Evolutionary conservation across 2,329 filamentous ascomycete genomes (phyloP).

Genomic region (Rhynchosporium agropyri): DNA sequence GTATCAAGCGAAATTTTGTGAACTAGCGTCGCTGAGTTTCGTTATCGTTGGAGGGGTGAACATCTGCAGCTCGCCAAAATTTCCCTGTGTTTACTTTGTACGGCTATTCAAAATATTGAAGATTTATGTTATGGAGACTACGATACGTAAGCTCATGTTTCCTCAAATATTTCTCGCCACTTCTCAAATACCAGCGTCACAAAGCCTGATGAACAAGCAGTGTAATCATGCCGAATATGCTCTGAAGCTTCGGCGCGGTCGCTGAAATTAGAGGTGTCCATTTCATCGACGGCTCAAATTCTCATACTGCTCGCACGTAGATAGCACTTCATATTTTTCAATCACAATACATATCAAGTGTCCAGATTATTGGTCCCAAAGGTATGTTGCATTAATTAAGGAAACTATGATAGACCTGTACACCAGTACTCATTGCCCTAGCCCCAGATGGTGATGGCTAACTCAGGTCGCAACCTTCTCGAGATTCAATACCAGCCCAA

Average conservation of each 20-base stretch:
- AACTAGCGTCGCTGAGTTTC: neutral
- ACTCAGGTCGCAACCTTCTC: slow-evolving; percentile 49
- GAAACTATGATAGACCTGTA: slow-evolving; percentile 28
- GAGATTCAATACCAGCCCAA: slow-evolving; percentile 21
- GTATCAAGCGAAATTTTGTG: slow-evolving; percentile 2
- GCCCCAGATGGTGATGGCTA: slow-evolving; percentile 62
- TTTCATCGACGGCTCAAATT: too few species aligned
- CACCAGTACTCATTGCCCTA: slow-evolving; percentile 48
- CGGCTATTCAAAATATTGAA: too few species aligned
- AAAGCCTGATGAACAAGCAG: too few species aligned
- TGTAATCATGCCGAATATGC: neutral
- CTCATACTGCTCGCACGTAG: too few species aligned
- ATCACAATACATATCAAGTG: neutral
- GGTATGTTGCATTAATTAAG: slow-evolving; percentile 30
- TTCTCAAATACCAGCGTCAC: too few species aligned
- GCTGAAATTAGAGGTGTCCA: neutral
- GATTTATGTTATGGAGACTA: too few species aligned
- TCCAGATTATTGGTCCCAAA: slow-evolving; percentile 4
- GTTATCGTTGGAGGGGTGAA: slow-evolving; percentile 1
- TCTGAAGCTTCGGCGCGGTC: slow-evolving; percentile 11
- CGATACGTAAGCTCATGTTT: too few species aligned
- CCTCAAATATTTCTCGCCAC: too few species aligned
- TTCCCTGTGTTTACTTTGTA: neutral
- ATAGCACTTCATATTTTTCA: neutral
- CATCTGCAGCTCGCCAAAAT: neutral